phyloP scores from a whole-genome alignment of 2,329 filamentous ascomycete species.

The Curvularia sp. region DNA sequence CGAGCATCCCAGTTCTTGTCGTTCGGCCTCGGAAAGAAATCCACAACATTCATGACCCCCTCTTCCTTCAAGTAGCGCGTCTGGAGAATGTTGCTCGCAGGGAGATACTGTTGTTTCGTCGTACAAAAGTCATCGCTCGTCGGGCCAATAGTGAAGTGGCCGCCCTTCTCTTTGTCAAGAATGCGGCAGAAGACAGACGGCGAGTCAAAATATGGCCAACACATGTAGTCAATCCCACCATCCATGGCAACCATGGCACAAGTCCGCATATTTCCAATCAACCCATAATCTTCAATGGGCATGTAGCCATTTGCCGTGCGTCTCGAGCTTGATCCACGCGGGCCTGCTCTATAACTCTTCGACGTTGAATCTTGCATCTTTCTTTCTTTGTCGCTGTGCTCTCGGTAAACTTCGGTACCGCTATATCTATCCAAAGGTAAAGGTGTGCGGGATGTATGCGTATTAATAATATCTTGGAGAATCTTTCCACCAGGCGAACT shows the following conservation, averaged over 20 bases:
- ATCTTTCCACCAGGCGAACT: constrained; percentile 16
- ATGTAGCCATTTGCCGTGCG: constrained; percentile 39
- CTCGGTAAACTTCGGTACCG: constrained; percentile 19
- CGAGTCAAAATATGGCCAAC: constrained; percentile 77
- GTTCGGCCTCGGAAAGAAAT: constrained; percentile 77
- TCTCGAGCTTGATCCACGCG: constrained; percentile 26
- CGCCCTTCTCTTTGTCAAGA: constrained; percentile 76
- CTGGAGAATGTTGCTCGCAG: constrained; percentile 76
- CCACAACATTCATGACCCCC: constrained; percentile 74
- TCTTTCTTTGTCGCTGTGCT: constrained; percentile 14
- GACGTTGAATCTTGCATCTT: constrained; percentile 26
- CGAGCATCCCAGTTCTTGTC: constrained; percentile 60
- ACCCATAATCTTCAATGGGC: constrained; percentile 71
- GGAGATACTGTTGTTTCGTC: constrained; percentile 79
- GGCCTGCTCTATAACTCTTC: constrained; percentile 15
- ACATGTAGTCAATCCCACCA: constrained; percentile 60
- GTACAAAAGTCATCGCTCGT: constrained; percentile 62
- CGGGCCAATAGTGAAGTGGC: constrained; percentile 70
- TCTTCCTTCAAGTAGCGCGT: constrained; percentile 80
- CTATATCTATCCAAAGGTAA: constrained; percentile 17
- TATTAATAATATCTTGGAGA: constrained; percentile 21
- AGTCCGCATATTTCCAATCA: constrained; percentile 82
- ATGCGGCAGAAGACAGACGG: constrained; percentile 77
- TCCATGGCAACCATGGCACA: constrained; percentile 54
- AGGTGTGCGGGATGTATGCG: constrained; percentile 14